These are phyloP conservation scores for Acanthamoeba lenticulata DNA, from an alignment of 208 protist species.

Conservation along the genomic window DNA sequence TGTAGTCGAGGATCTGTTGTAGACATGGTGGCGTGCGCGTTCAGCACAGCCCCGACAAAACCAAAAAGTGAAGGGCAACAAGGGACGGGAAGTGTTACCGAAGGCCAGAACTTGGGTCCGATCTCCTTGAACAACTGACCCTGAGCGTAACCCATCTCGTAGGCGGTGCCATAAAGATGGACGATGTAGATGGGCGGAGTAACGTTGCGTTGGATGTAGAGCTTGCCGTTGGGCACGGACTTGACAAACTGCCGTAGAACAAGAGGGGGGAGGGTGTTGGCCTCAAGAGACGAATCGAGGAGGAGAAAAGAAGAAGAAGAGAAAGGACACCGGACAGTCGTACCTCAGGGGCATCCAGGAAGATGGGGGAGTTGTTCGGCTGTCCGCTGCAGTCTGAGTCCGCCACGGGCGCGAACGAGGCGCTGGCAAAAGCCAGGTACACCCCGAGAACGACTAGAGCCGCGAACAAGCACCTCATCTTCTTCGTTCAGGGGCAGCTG, in stretches of 20 bases:
- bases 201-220: constrained; percentile 55
- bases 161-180: constrained; percentile 71
- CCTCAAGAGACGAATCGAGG: too few species aligned
- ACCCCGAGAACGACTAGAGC: background rate
- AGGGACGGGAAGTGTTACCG: background rate
- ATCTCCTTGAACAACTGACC: constrained; percentile 70
- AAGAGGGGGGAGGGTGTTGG: too few species aligned
- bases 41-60: too few species aligned
- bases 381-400: background rate
- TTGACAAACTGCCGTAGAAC: constrained; percentile 30
- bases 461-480: background rate
- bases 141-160: constrained; percentile 73
- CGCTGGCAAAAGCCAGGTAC: background rate
- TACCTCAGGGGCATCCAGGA: background rate
- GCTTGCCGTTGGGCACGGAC: constrained; percentile 70
- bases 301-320: too few species aligned
- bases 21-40: background rate
- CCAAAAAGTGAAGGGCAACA: too few species aligned
- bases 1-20: background rate
- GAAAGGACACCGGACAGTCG: background rate
- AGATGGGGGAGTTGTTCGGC: background rate
- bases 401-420: background rate
- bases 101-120: constrained; percentile 26
- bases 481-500: background rate
- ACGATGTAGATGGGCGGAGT: constrained; percentile 58